Evolutionary conservation across 192 early-diverging fungal genomes (phyloP).

Genomic region (Mortierella hygrophila): DNA sequence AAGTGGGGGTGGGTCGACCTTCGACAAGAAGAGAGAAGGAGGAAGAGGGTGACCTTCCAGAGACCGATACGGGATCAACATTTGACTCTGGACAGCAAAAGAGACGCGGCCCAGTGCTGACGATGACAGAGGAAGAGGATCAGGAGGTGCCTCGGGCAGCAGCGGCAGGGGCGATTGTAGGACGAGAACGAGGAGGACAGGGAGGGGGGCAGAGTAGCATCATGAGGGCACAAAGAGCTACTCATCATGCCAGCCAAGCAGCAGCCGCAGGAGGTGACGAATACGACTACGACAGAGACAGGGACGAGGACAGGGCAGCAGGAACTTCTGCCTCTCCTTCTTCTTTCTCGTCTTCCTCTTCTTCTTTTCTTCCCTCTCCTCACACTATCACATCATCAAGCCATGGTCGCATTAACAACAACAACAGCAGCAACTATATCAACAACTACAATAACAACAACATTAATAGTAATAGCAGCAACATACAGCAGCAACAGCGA

Average conservation of each 20-base stretch:
- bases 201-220: constrained; percentile 32
- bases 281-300: constrained; percentile 10
- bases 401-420: constrained; percentile 1
- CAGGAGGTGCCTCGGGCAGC: constrained; percentile 33
- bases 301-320: background rate
- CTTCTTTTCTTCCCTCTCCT: background rate
- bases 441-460: background rate
- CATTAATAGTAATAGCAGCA: background rate
- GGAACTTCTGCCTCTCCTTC: background rate
- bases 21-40: background rate
- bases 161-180: constrained; percentile 20
- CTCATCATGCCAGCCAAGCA: constrained; percentile 35
- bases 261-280: constrained; percentile 25
- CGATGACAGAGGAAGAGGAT: constrained; percentile 20
- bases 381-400: background rate
- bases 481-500: background rate
- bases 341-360: background rate
- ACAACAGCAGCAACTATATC: background rate
- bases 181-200: background rate
- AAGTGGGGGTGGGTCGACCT: background rate
- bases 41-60: constrained; percentile 7
- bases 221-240: constrained; percentile 31
- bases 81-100: constrained; percentile 19
- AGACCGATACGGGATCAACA: constrained; percentile 45
- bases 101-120: constrained; percentile 12